phyloP scores from a whole-genome alignment of 768 basidiomycete genomes.

The Psilocybe cubensis region DNA sequence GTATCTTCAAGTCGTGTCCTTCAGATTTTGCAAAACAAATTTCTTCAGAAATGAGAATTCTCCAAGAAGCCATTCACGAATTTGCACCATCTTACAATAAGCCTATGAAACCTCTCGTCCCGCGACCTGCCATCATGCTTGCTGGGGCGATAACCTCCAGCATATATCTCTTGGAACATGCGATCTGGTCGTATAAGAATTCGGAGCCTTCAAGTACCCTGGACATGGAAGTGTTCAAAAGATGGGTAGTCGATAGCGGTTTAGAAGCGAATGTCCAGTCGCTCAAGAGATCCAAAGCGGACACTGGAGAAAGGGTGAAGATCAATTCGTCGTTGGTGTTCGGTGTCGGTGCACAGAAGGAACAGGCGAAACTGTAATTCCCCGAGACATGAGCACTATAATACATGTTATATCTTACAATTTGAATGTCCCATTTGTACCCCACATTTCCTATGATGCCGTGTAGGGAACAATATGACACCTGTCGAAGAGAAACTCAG shows the following conservation, averaged over 20 bases:
- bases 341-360: conserved; percentile 29
- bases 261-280: conserved; percentile 40
- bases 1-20: conserved; percentile 47
- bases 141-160: conserved; percentile 58
- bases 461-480: conserved; percentile 66
- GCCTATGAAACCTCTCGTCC: conserved; percentile 49
- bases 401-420: conserved; percentile 10
- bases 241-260: conserved; percentile 54
- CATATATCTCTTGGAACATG: conserved; percentile 68
- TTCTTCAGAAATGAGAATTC: conserved; percentile 29
- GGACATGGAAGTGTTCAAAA: conserved; percentile 55
- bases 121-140: conserved; percentile 62
- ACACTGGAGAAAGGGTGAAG: conserved; percentile 23
- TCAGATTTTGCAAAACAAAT: conserved; percentile 29
- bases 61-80: conserved; percentile 43
- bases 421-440: neutral
- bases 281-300: conserved; percentile 32
- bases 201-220: conserved; percentile 33
- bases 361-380: conserved; percentile 16
- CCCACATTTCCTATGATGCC: conserved; percentile 16
- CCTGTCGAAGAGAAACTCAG: conserved; percentile 30
- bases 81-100: conserved; percentile 43
- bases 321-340: conserved; percentile 40
- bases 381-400: neutral
- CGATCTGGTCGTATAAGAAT: conserved; percentile 54